Conservation (phyloP, 2,329 filamentous ascomycete genomes). For the Scopulariopsis brevicaulis region DNA sequence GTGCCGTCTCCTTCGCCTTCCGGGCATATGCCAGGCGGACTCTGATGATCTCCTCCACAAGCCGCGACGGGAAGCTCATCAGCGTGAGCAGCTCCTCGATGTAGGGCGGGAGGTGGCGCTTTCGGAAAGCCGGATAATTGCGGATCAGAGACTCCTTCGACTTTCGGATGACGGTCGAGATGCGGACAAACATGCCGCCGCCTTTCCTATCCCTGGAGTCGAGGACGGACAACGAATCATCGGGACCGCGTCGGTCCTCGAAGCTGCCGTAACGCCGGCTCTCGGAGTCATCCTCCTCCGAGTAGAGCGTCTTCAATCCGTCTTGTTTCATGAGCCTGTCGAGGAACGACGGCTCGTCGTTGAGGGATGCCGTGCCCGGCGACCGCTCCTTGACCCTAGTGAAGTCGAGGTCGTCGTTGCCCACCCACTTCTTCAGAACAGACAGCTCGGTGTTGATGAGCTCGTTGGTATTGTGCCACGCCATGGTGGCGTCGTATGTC, state of each 20-base stretch:
- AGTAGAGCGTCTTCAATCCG: slow-evolving; percentile 81
- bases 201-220: slow-evolving; percentile 9
- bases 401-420: slow-evolving; percentile 91
- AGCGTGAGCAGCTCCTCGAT: slow-evolving; percentile 92
- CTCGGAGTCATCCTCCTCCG: slow-evolving; percentile 37
- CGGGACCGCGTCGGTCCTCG: not conserved
- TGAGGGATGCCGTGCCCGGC: slow-evolving; percentile 40
- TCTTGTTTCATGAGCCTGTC: slow-evolving; percentile 94
- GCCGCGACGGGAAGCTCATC: slow-evolving; percentile 91
- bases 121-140: slow-evolving; percentile 74
- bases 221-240: not conserved
- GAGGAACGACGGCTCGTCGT: slow-evolving; percentile 87
- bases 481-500: slow-evolving; percentile 78
- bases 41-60: slow-evolving; percentile 94
- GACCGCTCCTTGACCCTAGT: slow-evolving; percentile 61
- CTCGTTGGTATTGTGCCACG: slow-evolving; percentile 95
- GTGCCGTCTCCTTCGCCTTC: slow-evolving; percentile 83
- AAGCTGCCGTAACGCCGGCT: slow-evolving; percentile 12
- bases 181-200: slow-evolving; percentile 72
- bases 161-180: slow-evolving; percentile 81
- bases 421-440: slow-evolving; percentile 91
- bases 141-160: slow-evolving; percentile 84
- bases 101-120: slow-evolving; percentile 86
- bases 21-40: slow-evolving; percentile 84
- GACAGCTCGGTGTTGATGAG: slow-evolving; percentile 91